These are phyloP conservation scores for Leccinum boreale DNA, from an alignment of 768 basidiomycete species.

Conservation along the genomic window DNA sequence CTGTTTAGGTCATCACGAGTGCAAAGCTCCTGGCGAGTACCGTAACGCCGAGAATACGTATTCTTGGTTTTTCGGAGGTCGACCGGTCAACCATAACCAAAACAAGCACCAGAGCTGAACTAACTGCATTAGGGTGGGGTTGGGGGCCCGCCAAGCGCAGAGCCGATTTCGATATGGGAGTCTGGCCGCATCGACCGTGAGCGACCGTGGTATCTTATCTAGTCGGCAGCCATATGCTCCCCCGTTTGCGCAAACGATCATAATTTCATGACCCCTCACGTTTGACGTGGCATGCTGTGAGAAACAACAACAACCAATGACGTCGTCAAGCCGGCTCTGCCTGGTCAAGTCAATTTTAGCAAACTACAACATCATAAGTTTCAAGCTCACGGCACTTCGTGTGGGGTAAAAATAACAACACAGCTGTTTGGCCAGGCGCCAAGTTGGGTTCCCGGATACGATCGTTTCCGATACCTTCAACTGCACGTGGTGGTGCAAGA, in stretches of 20 bases:
- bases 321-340: not conserved
- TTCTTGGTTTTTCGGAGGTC: too few relatives aligned
- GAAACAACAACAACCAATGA: not conserved
- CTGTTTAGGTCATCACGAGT: not conserved
- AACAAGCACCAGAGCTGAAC: not conserved
- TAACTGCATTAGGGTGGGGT: not conserved
- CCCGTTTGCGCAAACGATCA: not conserved
- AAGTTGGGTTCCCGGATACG: not conserved
- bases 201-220: constrained; percentile 11
- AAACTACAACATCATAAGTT: not conserved
- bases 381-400: not conserved
- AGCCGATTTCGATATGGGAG: not conserved
- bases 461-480: not conserved
- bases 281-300: constrained; percentile 1
- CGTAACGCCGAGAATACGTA: too few relatives aligned
- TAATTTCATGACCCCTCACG: not conserved
- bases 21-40: not conserved
- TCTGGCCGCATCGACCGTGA: not conserved
- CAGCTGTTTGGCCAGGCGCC: not conserved
- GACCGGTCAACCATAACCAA: not conserved
- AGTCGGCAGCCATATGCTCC: not conserved
- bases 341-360: not conserved
- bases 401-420: not conserved
- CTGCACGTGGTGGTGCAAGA: not conserved
- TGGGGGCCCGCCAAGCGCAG: not conserved